These are phyloP conservation scores for Neurospora cerealis DNA, from an alignment of 495 filamentous ascomycete genomes.

Conservation along the genomic window DNA sequence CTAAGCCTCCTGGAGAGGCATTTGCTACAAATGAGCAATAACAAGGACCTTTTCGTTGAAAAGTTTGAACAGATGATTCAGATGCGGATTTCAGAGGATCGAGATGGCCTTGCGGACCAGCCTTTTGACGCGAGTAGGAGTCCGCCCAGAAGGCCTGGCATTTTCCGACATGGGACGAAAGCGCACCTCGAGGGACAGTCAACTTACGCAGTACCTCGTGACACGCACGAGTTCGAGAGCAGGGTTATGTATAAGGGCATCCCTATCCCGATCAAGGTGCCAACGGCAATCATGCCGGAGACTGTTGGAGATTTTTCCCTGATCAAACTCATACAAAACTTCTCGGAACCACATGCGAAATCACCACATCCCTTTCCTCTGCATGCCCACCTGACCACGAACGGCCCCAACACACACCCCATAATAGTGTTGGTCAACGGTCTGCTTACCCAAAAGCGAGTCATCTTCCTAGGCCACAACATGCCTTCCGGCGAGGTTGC, in stretches of 20 bases:
- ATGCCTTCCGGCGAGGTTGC: slow-evolving; percentile 89
- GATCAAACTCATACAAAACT: slow-evolving; percentile 92
- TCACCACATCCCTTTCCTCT: slow-evolving; percentile 77
- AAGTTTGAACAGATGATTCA: slow-evolving; percentile 95
- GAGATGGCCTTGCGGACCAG: slow-evolving; percentile 27
- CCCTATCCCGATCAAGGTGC: slow-evolving; percentile 91
- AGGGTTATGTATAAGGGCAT: slow-evolving; percentile 91
- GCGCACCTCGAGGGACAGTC: slow-evolving; percentile 40
- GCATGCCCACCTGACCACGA: slow-evolving; percentile 89
- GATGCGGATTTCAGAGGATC: slow-evolving; percentile 44
- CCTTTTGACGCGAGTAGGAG: slow-evolving; percentile 38
- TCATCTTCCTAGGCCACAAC: slow-evolving; percentile 93
- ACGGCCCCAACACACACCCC: slow-evolving; percentile 67
- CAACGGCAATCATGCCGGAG: slow-evolving; percentile 84
- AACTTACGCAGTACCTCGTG: slow-evolving; percentile 62
- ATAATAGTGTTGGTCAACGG: slow-evolving; percentile 71
- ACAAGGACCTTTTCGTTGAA: slow-evolving; percentile 93
- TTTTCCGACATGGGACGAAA: slow-evolving; percentile 45
- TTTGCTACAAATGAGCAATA: slow-evolving; percentile 81
- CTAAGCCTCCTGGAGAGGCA: slow-evolving; percentile 74
- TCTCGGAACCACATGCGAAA: slow-evolving; percentile 68
- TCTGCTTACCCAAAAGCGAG: slow-evolving; percentile 89
- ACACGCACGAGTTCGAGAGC: slow-evolving; percentile 96
- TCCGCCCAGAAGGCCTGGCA: slow-evolving; percentile 35
- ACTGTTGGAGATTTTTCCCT: slow-evolving; percentile 96